Evolutionary conservation across 2,329 filamentous ascomycete species (phyloP).

Genomic region (Talaromyces amestolkiae): DNA sequence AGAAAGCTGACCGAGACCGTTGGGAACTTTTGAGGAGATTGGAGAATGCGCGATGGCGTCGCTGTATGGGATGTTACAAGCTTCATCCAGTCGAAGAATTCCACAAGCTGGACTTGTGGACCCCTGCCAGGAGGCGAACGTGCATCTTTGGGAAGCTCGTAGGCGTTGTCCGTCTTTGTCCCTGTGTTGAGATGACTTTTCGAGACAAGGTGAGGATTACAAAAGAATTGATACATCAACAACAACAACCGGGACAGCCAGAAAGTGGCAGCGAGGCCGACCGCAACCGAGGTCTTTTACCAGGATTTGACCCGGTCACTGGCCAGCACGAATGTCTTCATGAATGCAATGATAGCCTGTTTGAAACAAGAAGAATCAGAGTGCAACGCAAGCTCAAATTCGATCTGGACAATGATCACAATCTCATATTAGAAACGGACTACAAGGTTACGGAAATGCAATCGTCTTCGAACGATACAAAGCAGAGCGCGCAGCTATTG

Average conservation of each 20-base stretch:
- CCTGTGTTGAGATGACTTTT: conserved; percentile 12
- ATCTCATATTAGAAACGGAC: background rate
- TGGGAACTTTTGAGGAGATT: background rate
- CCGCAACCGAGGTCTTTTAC: background rate
- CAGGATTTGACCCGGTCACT: background rate
- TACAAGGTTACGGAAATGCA: background rate
- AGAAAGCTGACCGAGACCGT: background rate
- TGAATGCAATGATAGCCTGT: background rate
- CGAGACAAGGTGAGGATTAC: conserved; percentile 1
- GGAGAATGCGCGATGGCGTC: conserved; percentile 8
- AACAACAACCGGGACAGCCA: background rate
- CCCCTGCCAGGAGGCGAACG: background rate
- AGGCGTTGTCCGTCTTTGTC: conserved; percentile 7
- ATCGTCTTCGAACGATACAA: no score
- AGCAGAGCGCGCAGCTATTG: background rate
- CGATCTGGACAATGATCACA: background rate
- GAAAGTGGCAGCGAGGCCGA: background rate
- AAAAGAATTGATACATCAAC: background rate
- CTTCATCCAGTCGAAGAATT: background rate
- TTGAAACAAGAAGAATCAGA: background rate
- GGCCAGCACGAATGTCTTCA: background rate
- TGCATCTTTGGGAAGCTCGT: background rate
- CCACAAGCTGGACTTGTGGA: background rate
- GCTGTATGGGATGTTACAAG: conserved; percentile 8
- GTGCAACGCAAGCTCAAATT: background rate